Evolutionary conservation across 441 rosid genomes (phyloP).

Genomic region (Raphanus hybrid): DNA sequence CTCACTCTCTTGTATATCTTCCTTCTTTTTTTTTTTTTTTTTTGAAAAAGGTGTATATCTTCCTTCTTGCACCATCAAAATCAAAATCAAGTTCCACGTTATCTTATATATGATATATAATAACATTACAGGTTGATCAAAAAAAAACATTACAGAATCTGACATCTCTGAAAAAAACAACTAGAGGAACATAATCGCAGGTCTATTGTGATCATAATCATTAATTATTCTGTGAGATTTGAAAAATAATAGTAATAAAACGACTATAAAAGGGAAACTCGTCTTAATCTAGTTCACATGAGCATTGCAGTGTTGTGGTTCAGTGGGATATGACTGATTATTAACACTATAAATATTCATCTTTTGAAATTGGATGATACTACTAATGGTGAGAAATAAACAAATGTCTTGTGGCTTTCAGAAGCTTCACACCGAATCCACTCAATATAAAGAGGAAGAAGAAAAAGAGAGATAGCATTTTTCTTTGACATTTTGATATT

Average conservation of each 20-base stretch:
- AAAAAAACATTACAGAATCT: not conserved
- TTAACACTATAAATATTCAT: not conserved
- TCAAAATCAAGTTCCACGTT: slow-evolving; percentile 28
- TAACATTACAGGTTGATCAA: not conserved
- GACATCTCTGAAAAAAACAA: too few species aligned
- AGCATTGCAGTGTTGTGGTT: slow-evolving; percentile 34
- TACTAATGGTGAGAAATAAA: slow-evolving; percentile 36
- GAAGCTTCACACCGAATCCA: slow-evolving; percentile 43
- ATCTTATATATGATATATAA: too few species aligned
- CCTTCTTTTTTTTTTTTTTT: not conserved
- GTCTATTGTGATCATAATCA: slow-evolving; percentile 33
- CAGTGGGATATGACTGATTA: slow-evolving; percentile 38
- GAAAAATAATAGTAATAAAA: too few species aligned
- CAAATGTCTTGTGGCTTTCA: slow-evolving; percentile 40
- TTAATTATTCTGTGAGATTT: not conserved
- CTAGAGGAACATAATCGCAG: too few species aligned
- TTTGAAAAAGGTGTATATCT: not conserved
- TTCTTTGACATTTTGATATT: slow-evolving; percentile 23
- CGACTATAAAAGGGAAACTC: too few species aligned
- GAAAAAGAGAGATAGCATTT: slow-evolving; percentile 2
- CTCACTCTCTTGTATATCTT: not conserved
- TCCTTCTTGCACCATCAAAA: slow-evolving; percentile 19
- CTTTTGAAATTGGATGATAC: slow-evolving; percentile 42
- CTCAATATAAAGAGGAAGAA: slow-evolving; percentile 14
- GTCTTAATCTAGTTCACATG: slow-evolving; percentile 26